Evolutionary conservation across 768 basidiomycete genomes (phyloP).

Genomic region (Lactarius hatsudake): DNA sequence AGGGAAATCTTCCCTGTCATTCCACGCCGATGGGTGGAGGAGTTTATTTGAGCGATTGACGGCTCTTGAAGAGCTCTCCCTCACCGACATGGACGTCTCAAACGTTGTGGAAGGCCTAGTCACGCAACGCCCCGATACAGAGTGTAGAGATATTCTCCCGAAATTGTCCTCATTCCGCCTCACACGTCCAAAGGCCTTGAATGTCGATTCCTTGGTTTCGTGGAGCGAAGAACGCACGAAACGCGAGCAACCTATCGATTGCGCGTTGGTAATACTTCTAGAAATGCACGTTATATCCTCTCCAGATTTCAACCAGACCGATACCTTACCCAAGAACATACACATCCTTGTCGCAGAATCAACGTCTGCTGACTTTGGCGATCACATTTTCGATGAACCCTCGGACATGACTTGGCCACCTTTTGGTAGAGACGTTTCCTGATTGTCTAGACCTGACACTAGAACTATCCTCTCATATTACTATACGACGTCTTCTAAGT

Average conservation of each 20-base stretch:
- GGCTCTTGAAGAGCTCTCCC: slow-evolving; percentile 16
- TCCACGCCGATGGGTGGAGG: slow-evolving; percentile 22
- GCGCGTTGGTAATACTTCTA: slow-evolving; percentile 14
- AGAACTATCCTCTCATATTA: not conserved
- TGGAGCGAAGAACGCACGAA: slow-evolving; percentile 14
- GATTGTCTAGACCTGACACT: not conserved
- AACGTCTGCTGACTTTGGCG: not conserved
- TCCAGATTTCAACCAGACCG: not conserved
- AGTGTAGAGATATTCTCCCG: slow-evolving; percentile 3
- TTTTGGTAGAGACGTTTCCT: slow-evolving; percentile 25
- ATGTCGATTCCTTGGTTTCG: slow-evolving; percentile 10
- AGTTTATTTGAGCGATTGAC: slow-evolving; percentile 19
- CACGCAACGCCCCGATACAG: not conserved
- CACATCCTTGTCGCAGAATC: slow-evolving; percentile 10
- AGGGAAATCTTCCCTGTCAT: slow-evolving; percentile 9
- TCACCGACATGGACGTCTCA: slow-evolving; percentile 18
- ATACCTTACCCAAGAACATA: slow-evolving; percentile 14
- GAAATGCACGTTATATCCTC: not conserved
- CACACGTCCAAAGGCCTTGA: slow-evolving; percentile 18
- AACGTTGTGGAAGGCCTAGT: slow-evolving; percentile 17
- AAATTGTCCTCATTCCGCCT: slow-evolving; percentile 12
- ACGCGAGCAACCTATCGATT: slow-evolving; percentile 1
- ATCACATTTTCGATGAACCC: slow-evolving; percentile 23
- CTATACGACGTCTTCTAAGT: slow-evolving; percentile 6
- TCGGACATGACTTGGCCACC: slow-evolving; percentile 24